These are phyloP conservation scores for Calonectria multiphialidica DNA, from an alignment of 2,329 filamentous ascomycete species.

Conservation along the genomic window DNA sequence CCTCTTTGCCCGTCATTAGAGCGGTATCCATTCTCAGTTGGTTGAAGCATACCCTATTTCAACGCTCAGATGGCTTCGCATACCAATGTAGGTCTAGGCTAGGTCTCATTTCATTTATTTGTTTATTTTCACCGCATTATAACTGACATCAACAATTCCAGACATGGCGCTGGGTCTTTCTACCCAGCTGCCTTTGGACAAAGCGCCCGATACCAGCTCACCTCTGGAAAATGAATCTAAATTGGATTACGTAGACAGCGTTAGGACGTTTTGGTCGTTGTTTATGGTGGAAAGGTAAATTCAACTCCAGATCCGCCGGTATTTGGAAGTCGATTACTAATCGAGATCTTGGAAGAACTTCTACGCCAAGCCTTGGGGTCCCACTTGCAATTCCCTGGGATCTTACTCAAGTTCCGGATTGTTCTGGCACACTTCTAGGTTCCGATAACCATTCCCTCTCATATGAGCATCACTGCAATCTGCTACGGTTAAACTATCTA, in stretches of 20 bases:
- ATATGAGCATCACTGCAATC: background rate
- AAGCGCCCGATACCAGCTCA: background rate
- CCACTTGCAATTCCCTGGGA: background rate
- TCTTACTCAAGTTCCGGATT: background rate
- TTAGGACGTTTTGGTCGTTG: background rate
- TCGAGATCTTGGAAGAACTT: background rate
- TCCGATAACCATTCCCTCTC: background rate
- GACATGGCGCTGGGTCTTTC: background rate
- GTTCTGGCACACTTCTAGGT: background rate
- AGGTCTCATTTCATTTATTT: no score
- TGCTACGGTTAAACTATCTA: background rate
- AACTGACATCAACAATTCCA: background rate
- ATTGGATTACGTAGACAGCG: background rate
- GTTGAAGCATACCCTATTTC: background rate
- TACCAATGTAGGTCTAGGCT: background rate
- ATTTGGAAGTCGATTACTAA: background rate
- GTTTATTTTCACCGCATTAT: background rate
- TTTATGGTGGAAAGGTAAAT: background rate
- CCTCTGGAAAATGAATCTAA: background rate
- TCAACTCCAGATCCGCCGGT: rapidly evolving
- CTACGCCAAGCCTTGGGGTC: background rate
- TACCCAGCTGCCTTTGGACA: background rate
- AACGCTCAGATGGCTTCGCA: background rate
- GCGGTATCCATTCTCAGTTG: background rate
- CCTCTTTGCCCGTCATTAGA: background rate